phyloP scores from a whole-genome alignment of 2,329 filamentous ascomycete species.

The Fusarium sterilihyphosum region DNA sequence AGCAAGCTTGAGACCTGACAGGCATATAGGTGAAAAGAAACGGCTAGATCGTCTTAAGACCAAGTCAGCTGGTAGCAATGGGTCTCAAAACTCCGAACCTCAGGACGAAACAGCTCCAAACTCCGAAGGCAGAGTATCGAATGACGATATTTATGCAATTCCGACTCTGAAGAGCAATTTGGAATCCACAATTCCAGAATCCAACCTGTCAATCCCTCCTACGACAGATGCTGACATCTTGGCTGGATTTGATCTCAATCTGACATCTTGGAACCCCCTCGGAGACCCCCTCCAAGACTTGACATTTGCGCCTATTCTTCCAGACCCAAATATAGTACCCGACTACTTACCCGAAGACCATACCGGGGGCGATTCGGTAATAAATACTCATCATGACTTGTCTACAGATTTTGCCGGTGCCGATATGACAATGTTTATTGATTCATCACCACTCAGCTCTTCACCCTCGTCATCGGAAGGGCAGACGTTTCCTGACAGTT shows the following conservation, averaged over 20 bases:
- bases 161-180: neutral
- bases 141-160: slow-evolving; percentile 13
- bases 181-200: neutral
- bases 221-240: slow-evolving; percentile 23
- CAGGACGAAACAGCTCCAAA: neutral
- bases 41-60: slow-evolving; percentile 43
- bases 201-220: neutral
- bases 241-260: slow-evolving; percentile 35
- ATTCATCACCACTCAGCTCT: slow-evolving; percentile 34
- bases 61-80: slow-evolving; percentile 15
- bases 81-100: neutral
- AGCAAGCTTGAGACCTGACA: neutral
- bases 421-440: slow-evolving; percentile 32
- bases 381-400: neutral
- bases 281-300: slow-evolving; percentile 30
- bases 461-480: slow-evolving; percentile 32
- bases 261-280: slow-evolving; percentile 39
- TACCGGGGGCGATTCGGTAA: neutral
- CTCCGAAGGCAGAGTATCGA: neutral
- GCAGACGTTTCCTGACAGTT: slow-evolving; percentile 56
- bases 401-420: neutral
- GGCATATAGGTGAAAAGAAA: slow-evolving; percentile 47
- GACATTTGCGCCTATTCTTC: slow-evolving; percentile 30
- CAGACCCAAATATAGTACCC: slow-evolving; percentile 10
- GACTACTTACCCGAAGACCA: slow-evolving; percentile 15